Percentiles rank a stretch among this genome's conserved stretches.
phyloP scores from a whole-genome alignment of 805 yeast species.

The Lachancea waltii region DNA sequence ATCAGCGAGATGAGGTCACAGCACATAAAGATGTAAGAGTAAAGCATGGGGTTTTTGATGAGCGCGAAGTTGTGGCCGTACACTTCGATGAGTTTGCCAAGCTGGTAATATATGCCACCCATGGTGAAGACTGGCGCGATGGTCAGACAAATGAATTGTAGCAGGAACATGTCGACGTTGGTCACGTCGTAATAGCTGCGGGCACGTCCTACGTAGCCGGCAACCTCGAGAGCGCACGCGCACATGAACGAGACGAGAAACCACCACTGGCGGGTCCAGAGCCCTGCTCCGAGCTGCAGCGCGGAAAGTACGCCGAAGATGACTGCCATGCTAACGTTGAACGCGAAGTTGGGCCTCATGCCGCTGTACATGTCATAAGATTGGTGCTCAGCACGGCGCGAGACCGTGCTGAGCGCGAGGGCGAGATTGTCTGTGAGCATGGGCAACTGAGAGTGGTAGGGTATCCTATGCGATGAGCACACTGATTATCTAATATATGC shows the following conservation, averaged over 20 bases:
- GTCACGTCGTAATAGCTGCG: conserved; percentile 36
- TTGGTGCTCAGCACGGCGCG: too few relatives aligned
- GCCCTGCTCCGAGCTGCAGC: conserved; percentile 38
- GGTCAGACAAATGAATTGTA: conserved; percentile 65
- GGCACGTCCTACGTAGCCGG: conserved; percentile 62
- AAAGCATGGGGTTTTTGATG: conserved; percentile 30
- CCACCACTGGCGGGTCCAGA: conserved; percentile 55
- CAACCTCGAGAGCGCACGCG: conserved; percentile 54
- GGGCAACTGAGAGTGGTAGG: too few relatives aligned
- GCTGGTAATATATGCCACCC: conserved; percentile 73
- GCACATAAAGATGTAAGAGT: conserved; percentile 53
- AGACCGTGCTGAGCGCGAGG: conserved; percentile 1
- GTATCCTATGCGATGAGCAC: too few relatives aligned
- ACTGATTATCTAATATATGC: too few relatives aligned
- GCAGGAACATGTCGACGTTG: conserved; percentile 40
- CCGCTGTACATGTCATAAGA: conserved; percentile 31
- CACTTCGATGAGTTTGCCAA: conserved; percentile 60
- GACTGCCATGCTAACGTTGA: conserved; percentile 51
- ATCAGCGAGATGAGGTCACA: conserved; percentile 60
- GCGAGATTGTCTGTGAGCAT: background rate
- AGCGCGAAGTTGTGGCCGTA: conserved; percentile 50
- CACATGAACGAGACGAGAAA: conserved; percentile 49
- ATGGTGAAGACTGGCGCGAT: conserved; percentile 78
- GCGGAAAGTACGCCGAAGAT: conserved; percentile 45
- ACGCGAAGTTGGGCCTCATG: conserved; percentile 46